Evolutionary conservation across 2,329 filamentous ascomycete genomes (phyloP), one percentile per base, ranked within the genome.

Genomic region (Phaeophleospora eucalypticola): DNA sequence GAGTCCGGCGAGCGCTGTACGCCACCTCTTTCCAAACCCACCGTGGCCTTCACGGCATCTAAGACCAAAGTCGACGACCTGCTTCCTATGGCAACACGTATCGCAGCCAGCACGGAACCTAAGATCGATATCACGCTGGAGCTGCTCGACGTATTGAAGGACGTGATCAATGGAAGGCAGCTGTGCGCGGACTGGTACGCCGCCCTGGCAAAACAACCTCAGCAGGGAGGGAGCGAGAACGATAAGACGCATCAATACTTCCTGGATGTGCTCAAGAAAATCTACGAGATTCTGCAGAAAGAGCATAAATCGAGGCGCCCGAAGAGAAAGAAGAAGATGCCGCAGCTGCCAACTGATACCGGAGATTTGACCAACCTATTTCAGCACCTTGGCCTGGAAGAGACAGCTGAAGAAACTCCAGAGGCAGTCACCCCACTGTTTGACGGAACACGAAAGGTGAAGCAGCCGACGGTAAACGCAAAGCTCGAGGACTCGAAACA

Each of bases 271-370:
- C 14, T 46, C 1, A 27, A 44, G 17, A 6, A 36, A n/a, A n/a
- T 48, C 7, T 48, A 17, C 19, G 46, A 41, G 10, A 48, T 41
- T 12, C 16, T 48, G n/a, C 24, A 24, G 3, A 32, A 36, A 9
- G 41, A 48, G 35, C 37, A 48, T 41, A 45, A 44, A 6, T 16
- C 24, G 1, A 19, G 46, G 9, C 20, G 24, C 7, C 46, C 46
- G 15, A 45, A 48, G 36, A 29, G 37, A 24, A 48, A 48, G 36
- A 48, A 48, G 36, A 41, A 48, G 20, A 41, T 36, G 41, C 36
- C 36, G 8, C 34, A 36, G 20, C 41, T 36, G 14, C 27, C 46
- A 1, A 20, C 32, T 4, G 41, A 40, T 7, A 9, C 27, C 2
- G 21, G 45, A n/a, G 46, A 48, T 14, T 15, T 48, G 36, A 44